Evolutionary conservation across 768 basidiomycete species (phyloP), one percentile per base, ranked within the genome.

Genomic region (Termitomyces sp.): DNA sequence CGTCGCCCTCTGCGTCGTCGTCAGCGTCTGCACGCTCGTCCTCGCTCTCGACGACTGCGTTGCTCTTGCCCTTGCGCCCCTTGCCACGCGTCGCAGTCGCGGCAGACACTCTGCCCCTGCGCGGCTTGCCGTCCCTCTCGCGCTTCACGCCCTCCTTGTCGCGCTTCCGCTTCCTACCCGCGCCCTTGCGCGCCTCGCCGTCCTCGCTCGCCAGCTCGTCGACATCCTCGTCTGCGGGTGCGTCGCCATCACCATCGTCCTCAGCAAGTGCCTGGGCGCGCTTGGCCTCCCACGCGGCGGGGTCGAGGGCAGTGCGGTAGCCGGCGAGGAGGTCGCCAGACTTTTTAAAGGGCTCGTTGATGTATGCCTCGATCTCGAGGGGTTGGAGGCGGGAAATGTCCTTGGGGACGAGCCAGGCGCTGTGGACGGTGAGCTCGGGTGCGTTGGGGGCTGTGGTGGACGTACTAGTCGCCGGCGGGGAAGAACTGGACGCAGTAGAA

Each of bases 391-490:
- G 81, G 22, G 86, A 90, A 53, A 98, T 85, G 71, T 97, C 95
- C 65, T 88, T 88, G 1, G 87, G 68, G 32, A 84, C 76, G 42
- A 91, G 78, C 95, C 95, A 98, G 20, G 92, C 82, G 73, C 95
- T 98, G 62, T 2, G 2, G 24, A 16, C n/a, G 12, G 32, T 36
- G 1, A 10, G 27, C 27, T 3, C 20, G 13, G 36, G 27, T 12
- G 31, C 12, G 46, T n/a, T 20, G 36, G 32, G 53, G 56, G 47
- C 43, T 53, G 34, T 14, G 56, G 64, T 51, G 43, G 22, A 86
- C 96, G 71, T 66, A 98, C 97, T 87, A 91, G 73, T 98, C 96
- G 52, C 91, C 94, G 29, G 82, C 82, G 5, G 97, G 94, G 82
- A 97, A 98, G 82, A 95, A 99, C 62, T 87, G 79, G 32, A 83